These are phyloP conservation scores for Globisporangium spiculum DNA, from an alignment of 352 stramenopile genomes.

Conservation along the genomic window DNA sequence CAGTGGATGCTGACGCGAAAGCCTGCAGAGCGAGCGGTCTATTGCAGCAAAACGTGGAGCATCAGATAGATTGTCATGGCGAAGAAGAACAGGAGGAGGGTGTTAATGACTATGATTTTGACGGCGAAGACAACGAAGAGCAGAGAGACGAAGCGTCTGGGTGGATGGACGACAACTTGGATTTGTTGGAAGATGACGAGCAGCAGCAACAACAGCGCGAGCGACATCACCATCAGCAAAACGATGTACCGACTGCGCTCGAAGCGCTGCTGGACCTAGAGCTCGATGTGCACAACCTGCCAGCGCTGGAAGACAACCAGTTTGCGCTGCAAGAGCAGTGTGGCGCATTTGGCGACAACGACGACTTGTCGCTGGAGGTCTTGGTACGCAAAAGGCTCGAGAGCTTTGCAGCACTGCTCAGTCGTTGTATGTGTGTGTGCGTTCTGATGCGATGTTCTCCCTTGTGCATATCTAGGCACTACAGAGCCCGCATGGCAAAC, in stretches of 20 bases:
- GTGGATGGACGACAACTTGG: not conserved
- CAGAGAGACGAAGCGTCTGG: not conserved
- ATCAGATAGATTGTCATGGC: not conserved
- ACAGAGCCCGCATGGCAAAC: slow-evolving; percentile 65
- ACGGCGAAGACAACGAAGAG: not conserved
- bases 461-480: slow-evolving; percentile 39
- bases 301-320: slow-evolving; percentile 30
- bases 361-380: slow-evolving; percentile 51
- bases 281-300: slow-evolving; percentile 31
- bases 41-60: not conserved
- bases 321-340: slow-evolving; percentile 14
- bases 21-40: too few relatives aligned
- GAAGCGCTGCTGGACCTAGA: slow-evolving; percentile 50
- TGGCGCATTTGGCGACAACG: slow-evolving; percentile 9
- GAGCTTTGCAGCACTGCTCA: too few relatives aligned
- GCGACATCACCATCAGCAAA: not conserved
- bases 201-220: not conserved
- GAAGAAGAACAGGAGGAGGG: slow-evolving; percentile 20
- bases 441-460: not conserved
- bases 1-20: not conserved
- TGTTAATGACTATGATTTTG: not conserved
- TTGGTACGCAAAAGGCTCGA: slow-evolving; percentile 29
- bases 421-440: not conserved
- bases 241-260: slow-evolving; percentile 24
- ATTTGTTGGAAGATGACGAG: not conserved